Evolutionary conservation across 164 flowering plant genomes (phyloP).

Genomic region (Stephania yunnanensis): DNA sequence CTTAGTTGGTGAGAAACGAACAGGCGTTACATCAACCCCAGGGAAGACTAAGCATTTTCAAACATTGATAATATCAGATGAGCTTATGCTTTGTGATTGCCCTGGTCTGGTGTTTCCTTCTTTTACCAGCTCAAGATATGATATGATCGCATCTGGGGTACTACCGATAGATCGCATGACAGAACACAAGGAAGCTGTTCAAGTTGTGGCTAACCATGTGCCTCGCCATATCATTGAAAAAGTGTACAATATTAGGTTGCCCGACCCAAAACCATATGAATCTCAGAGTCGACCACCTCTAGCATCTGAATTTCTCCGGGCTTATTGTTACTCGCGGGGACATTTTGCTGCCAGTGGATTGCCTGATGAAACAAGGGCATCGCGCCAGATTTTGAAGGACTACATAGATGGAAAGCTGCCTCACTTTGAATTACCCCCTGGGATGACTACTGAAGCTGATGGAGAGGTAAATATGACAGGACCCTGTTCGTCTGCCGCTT

Average conservation of each 20-base stretch:
- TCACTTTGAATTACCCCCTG: slow-evolving; percentile 79
- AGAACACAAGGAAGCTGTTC: slow-evolving; percentile 79
- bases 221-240: slow-evolving; percentile 54
- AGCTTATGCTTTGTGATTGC: slow-evolving; percentile 85
- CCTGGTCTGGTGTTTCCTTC: slow-evolving; percentile 98
- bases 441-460: slow-evolving; percentile 25
- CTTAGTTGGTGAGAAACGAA: slow-evolving; percentile 75
- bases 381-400: slow-evolving; percentile 81
- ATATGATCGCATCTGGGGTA: slow-evolving; percentile 92
- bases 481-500: slow-evolving; percentile 8
- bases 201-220: slow-evolving; percentile 78
- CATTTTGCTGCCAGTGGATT: slow-evolving; percentile 81
- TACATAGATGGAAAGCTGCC: slow-evolving; percentile 85
- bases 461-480: slow-evolving; percentile 16
- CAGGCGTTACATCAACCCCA: slow-evolving; percentile 95
- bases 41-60: slow-evolving; percentile 99
- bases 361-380: slow-evolving; percentile 88
- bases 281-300: slow-evolving; percentile 70
- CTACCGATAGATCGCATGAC: slow-evolving; percentile 93
- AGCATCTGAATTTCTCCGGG: slow-evolving; percentile 66
- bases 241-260: slow-evolving; percentile 66
- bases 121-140: slow-evolving; percentile 87
- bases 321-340: slow-evolving; percentile 86
- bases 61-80: slow-evolving; percentile 72
- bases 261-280: slow-evolving; percentile 87